A percentile compares a stretch with the other conserved stretches of the same genome.
Evolutionary conservation across 2,329 filamentous ascomycete genomes (phyloP).

Genomic region (Monilinia polystroma): DNA sequence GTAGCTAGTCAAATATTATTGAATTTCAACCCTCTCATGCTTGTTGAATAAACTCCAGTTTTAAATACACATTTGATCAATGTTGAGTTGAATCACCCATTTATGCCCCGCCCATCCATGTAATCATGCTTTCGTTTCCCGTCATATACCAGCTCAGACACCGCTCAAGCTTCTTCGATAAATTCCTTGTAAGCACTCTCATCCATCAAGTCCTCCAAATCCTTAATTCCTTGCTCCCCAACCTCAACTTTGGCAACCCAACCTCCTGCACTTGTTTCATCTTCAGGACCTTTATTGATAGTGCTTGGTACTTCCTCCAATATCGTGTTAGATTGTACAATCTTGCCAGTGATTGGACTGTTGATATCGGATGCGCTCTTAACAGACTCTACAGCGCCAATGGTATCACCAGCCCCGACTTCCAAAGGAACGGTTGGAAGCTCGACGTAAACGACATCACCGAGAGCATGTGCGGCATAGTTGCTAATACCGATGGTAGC

Average conservation of each 20-base stretch:
- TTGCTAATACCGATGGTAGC: conserved; percentile 82
- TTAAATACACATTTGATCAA: conserved; percentile 18
- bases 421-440: conserved; percentile 71
- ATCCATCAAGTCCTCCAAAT: conserved; percentile 76
- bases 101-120: conserved; percentile 18
- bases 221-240: conserved; percentile 60
- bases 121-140: conserved; percentile 4
- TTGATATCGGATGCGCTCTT: conserved; percentile 99
- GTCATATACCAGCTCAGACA: background rate
- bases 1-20: conserved; percentile 17
- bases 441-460: conserved; percentile 97
- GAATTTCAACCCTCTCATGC: conserved; percentile 24
- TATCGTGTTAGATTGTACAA: conserved; percentile 69
- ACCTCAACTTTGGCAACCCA: conserved; percentile 93
- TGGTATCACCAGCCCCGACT: conserved; percentile 73
- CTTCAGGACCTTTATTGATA: conserved; percentile 90
- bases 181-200: conserved; percentile 75
- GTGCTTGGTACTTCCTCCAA: conserved; percentile 82
- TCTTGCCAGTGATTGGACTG: conserved; percentile 75
- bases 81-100: conserved; percentile 20
- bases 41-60: conserved; percentile 29
- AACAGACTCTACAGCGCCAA: conserved; percentile 95
- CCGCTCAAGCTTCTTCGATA: conserved; percentile 44
- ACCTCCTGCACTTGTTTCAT: conserved; percentile 68
- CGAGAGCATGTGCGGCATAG: conserved; percentile 88